Evolutionary conservation across 495 filamentous ascomycete genomes (phyloP).

Genomic region (Penicillium arizonense): DNA sequence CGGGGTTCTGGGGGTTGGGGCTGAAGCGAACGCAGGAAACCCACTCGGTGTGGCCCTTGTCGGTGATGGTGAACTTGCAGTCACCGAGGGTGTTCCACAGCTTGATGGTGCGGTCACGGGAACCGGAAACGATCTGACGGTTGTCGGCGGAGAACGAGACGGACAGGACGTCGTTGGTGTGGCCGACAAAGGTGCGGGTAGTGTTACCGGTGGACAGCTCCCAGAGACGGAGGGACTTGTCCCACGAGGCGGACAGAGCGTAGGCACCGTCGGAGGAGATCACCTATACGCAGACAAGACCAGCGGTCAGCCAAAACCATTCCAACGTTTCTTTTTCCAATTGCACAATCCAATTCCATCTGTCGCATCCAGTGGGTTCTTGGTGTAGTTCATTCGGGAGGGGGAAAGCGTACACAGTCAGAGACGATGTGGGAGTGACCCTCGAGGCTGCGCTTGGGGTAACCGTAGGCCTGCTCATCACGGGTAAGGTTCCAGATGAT

Average conservation of each 20-base stretch:
- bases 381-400: constrained; percentile 12
- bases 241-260: constrained; percentile 97
- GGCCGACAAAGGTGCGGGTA: constrained; percentile 96
- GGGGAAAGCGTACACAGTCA: constrained; percentile 82
- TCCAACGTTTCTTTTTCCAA: constrained; percentile 12
- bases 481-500: constrained; percentile 99
- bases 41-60: constrained; percentile 99
- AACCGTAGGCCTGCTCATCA: constrained; percentile 95
- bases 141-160: constrained; percentile 99
- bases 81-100: constrained; percentile 99
- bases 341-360: constrained; percentile 10
- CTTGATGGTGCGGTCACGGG: constrained; percentile 98
- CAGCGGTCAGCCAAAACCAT: constrained; percentile 36
- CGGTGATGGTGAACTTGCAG: constrained; percentile 99
- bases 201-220: constrained; percentile 95
- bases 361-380: constrained; percentile 16
- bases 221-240: constrained; percentile 99
- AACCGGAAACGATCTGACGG: constrained; percentile 99
- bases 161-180: constrained; percentile 99
- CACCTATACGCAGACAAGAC: constrained; percentile 59
- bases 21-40: constrained; percentile 99
- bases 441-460: constrained; percentile 97
- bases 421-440: constrained; percentile 99
- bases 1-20: constrained; percentile 99
- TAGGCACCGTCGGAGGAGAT: constrained; percentile 99